Evolutionary conservation across 139 green algal species (phyloP), one percentile per base, ranked within the genome.

Genomic region (Chloropicon primus): DNA sequence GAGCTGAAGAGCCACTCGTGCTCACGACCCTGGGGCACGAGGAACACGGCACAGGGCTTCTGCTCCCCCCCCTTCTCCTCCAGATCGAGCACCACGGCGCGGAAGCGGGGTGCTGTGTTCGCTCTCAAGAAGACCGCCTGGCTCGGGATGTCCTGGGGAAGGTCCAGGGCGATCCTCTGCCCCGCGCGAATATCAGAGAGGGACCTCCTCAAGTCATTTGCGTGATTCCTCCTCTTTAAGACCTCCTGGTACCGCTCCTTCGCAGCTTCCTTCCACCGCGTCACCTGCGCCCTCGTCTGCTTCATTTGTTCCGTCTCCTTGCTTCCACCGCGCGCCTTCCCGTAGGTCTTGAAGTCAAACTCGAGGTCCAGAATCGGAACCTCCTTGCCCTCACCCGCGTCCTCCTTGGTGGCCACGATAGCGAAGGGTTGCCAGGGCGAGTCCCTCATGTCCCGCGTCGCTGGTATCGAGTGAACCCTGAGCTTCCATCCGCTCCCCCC

Each of bases 1-100:
- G 71, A 75, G 21, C 79, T 54, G 76, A 89, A 89, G 26, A 89
- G 25, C 84, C 84, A 89, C 28, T 89, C 85, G 54, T 84, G 82
- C 72, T 89, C 85, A 23, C 85, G 29, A 0, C 85, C 85, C 81
- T 86, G 74, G 1, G 79, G 86, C 10, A 90, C 83, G 22, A 90
- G 77, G 76, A 90, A 90, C 21, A 90, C 86, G 27, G 76, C 81
- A 72, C 86, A 90, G 1, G 28, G 72, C 23, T 22, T 26, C 22
- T 54, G 10, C 28, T 26, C 3, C 5, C 24, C 22, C 23, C 41
- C 41, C 5, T 17, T 17, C 5, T 17, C 41, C 41, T 62, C 41
- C 10, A 62, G 17, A 17, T 62, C 41, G 10, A 62, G 41, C 10
- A 62, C 41, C 10, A 5, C 17, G 41, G 41, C 41, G 10, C 41